Percentiles rank a stretch among this genome's conserved stretches.
Conservation (phyloP, 768 basidiomycete species). For the Boletus edulis region DNA sequence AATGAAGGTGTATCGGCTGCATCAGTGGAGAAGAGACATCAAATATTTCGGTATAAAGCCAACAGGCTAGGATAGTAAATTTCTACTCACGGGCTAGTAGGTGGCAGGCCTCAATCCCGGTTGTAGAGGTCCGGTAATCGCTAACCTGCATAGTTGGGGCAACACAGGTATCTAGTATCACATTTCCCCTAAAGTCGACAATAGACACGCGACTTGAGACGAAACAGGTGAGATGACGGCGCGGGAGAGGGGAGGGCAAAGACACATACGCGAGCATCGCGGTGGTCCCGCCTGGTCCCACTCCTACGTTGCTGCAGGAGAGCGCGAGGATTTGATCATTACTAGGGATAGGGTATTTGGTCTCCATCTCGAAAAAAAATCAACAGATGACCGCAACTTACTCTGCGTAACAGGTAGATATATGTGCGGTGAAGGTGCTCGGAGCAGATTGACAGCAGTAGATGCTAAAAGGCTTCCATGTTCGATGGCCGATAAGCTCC, state of each 20-base stretch:
- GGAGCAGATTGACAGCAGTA: conserved; percentile 16
- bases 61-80: not conserved
- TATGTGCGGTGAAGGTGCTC: conserved; percentile 18
- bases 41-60: not conserved
- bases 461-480: conserved; percentile 5
- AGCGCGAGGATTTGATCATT: conserved; percentile 54
- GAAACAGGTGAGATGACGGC: conserved; percentile 6
- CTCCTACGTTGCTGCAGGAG: conserved; percentile 70
- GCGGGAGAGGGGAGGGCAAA: conserved; percentile 2
- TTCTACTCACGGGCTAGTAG: conserved; percentile 37
- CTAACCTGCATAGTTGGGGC: conserved; percentile 64
- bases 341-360: conserved; percentile 32
- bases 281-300: conserved; percentile 78
- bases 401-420: conserved; percentile 21
- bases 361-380: conserved; percentile 27
- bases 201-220: conserved; percentile 47
- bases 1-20: conserved; percentile 49
- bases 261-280: conserved; percentile 74
- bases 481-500: conserved; percentile 22
- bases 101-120: conserved; percentile 48
- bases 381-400: conserved; percentile 15
- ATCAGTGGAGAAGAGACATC: conserved; percentile 1
- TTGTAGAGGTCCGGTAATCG: conserved; percentile 69
- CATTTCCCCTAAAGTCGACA: conserved; percentile 56
- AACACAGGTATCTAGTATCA: conserved; percentile 64